These are phyloP conservation scores for Aspergillus hortae DNA, from an alignment of 2,329 filamentous ascomycete genomes.

Conservation along the genomic window DNA sequence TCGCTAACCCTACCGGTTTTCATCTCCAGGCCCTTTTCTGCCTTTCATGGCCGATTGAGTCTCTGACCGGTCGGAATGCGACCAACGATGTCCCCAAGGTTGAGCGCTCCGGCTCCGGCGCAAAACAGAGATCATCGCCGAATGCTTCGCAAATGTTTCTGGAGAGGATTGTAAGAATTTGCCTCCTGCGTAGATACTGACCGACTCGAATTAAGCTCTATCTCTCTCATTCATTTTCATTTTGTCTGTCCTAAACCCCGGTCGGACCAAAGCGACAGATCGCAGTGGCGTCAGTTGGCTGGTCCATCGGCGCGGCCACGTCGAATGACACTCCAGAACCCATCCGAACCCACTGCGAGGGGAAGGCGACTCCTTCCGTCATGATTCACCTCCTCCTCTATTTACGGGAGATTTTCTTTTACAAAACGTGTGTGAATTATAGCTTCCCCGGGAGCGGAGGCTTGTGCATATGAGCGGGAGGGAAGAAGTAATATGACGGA, in stretches of 20 bases:
- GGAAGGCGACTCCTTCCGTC: slow-evolving; percentile 9
- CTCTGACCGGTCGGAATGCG: slow-evolving; percentile 5
- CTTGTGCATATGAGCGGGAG: neutral
- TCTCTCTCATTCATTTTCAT: neutral
- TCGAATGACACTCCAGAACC: slow-evolving; percentile 24
- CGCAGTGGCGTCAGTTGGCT: slow-evolving; percentile 19
- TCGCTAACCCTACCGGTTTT: neutral
- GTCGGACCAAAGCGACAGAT: slow-evolving; percentile 9
- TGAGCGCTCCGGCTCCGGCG: slow-evolving; percentile 1
- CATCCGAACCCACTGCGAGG: slow-evolving; percentile 15
- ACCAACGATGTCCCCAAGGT: slow-evolving; percentile 2
- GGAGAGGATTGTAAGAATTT: neutral
- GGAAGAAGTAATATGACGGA: neutral
- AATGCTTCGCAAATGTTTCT: neutral
- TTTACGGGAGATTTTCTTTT: too few species aligned
- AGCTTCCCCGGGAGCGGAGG: neutral
- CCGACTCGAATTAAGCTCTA: neutral
- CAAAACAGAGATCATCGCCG: slow-evolving; percentile 3
- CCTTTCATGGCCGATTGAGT: neutral
- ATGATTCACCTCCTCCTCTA: slow-evolving; percentile 1
- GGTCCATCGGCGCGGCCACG: slow-evolving; percentile 28
- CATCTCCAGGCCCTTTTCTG: neutral
- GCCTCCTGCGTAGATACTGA: neutral
- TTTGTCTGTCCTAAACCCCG: neutral
- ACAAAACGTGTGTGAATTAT: neutral